Conservation (phyloP, 2,329 filamentous ascomycete genomes). For the Microascus cirrosus region DNA sequence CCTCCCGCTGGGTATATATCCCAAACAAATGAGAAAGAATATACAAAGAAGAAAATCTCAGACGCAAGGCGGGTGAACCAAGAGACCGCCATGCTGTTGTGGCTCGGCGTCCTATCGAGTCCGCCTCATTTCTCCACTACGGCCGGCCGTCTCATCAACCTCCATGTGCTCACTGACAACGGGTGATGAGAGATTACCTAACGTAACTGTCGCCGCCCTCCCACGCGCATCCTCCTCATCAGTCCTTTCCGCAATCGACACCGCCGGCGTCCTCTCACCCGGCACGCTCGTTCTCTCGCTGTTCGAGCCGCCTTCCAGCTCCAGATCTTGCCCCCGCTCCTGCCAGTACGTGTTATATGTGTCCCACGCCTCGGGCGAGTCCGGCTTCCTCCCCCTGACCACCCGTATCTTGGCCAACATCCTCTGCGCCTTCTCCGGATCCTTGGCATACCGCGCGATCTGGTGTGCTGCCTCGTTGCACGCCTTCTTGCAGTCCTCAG, state of each 20-base stretch:
- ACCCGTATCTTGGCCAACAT: constrained; percentile 36
- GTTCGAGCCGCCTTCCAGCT: not conserved
- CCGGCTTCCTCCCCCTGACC: constrained; percentile 38
- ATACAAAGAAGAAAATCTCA: not conserved
- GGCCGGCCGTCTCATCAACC: not conserved
- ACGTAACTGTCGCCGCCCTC: not conserved
- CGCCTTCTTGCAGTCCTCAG: constrained; percentile 31
- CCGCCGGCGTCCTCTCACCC: constrained; percentile 1
- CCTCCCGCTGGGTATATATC: not conserved
- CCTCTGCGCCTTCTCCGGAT: constrained; percentile 27
- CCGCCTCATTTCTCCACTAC: not conserved
- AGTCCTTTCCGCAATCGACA: not conserved
- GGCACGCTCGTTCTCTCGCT: constrained; percentile 3
- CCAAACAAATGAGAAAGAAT: not conserved
- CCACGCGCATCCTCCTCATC: not conserved
- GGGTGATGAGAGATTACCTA: not conserved
- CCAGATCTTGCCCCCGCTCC: not conserved
- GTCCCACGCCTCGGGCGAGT: not conserved
- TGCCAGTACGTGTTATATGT: not conserved
- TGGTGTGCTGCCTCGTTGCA: constrained; percentile 37
- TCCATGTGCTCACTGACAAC: not conserved
- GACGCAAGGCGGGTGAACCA: not conserved
- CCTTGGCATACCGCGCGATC: constrained; percentile 34
- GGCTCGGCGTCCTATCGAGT: not conserved
- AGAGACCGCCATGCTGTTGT: not conserved